Conservation (phyloP, 2,329 filamentous ascomycete species). For the Fusarium lateritium region DNA sequence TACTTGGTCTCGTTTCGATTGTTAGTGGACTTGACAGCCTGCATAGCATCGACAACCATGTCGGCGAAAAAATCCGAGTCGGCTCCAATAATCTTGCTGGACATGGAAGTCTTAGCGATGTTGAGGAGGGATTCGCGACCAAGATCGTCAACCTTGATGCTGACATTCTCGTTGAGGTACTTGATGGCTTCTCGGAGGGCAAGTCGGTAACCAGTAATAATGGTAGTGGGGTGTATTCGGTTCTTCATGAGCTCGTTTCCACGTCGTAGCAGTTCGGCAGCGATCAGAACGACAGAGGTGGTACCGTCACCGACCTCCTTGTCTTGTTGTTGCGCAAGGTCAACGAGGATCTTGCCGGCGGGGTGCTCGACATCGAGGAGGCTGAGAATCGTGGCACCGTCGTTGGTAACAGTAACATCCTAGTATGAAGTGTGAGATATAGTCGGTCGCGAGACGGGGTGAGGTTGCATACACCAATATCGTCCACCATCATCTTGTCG, state of each 20-base stretch:
- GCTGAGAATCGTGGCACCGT: conserved; percentile 95
- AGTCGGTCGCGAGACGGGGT: conserved; percentile 33
- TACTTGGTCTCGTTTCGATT: conserved; percentile 94
- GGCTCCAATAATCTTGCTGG: conserved; percentile 96
- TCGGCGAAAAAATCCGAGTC: conserved; percentile 98
- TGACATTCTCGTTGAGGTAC: conserved; percentile 99
- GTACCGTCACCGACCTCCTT: conserved; percentile 99
- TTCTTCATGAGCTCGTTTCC: conserved; percentile 99
- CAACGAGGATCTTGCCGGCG: conserved; percentile 97
- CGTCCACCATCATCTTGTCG: conserved; percentile 99
- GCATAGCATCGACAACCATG: conserved; percentile 96
- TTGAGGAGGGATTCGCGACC: conserved; percentile 91
- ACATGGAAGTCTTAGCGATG: conserved; percentile 99
- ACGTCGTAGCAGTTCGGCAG: conserved; percentile 91
- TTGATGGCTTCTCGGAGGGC: conserved; percentile 96
- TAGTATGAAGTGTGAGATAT: conserved; percentile 55
- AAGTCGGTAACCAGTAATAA: conserved; percentile 97
- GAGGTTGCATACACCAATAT: conserved; percentile 82
- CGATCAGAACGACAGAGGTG: conserved; percentile 97
- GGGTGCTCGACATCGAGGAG: conserved; percentile 98
- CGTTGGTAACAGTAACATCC: conserved; percentile 99
- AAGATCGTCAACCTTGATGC: conserved; percentile 92
- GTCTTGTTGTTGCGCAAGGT: conserved; percentile 97
- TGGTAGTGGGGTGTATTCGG: conserved; percentile 99
- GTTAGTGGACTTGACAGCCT: conserved; percentile 93